phyloP scores from a whole-genome alignment of 2,329 filamentous ascomycete species.

The Colletotrichum sp. region DNA sequence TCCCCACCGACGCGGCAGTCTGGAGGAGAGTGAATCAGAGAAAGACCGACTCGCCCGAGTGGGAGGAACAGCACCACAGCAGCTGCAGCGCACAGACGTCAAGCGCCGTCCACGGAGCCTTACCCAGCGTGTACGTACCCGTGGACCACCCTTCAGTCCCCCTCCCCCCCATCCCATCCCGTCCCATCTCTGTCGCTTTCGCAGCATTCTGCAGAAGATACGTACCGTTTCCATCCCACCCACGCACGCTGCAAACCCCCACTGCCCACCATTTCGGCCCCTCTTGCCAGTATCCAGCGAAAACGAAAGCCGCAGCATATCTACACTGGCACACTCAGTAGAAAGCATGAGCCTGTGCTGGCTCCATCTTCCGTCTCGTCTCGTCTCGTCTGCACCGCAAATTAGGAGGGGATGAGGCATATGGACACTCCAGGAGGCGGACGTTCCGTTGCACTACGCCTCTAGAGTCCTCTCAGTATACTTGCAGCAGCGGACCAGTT shows the following conservation, averaged over 20 bases:
- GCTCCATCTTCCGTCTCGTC: not conserved
- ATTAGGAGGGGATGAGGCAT: not conserved
- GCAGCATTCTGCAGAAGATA: constrained; percentile 3
- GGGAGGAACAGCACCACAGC: not conserved
- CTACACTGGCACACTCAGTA: not conserved
- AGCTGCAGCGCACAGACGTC: constrained; percentile 6
- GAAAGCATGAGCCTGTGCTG: not conserved
- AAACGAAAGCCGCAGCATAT: not conserved
- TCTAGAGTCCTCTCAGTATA: not conserved
- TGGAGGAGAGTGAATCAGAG: not conserved
- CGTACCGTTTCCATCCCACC: constrained; percentile 13
- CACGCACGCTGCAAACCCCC: constrained; percentile 13
- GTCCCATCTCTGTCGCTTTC: constrained; percentile 13
- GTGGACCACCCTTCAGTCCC: not conserved
- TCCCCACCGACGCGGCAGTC: not conserved
- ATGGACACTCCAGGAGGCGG: not conserved
- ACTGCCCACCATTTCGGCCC: not conserved
- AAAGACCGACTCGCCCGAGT: constrained; percentile 13
- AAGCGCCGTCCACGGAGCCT: constrained; percentile 16
- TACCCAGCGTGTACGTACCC: not conserved
- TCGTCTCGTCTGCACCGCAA: constrained; percentile 7
- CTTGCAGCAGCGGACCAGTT: not conserved
- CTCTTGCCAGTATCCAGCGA: not conserved
- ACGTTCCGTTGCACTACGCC: not conserved
- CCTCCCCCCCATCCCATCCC: not conserved